Conservation (phyloP, 192 early-diverging fungal species). For the Piromyces sp. region DNA sequence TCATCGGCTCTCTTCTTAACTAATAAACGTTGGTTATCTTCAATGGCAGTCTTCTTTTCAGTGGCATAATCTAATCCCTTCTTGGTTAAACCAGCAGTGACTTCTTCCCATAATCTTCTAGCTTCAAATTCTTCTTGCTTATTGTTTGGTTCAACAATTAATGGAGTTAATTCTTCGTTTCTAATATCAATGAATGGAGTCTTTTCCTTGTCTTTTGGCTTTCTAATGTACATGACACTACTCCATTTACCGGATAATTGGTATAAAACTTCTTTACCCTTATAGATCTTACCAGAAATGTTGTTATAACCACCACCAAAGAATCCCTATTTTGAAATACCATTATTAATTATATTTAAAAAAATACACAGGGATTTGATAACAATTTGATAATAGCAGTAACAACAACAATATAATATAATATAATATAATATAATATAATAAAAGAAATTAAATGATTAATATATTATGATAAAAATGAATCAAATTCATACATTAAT, state of each 20-base stretch:
- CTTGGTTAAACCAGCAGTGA: conserved; percentile 47
- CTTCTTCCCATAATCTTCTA: conserved; percentile 52
- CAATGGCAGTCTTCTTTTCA: conserved; percentile 46
- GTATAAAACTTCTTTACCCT: conserved; percentile 49
- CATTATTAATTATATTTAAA: conserved; percentile 3
- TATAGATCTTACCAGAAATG: conserved; percentile 67
- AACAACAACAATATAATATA: too few species aligned
- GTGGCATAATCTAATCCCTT: conserved; percentile 53
- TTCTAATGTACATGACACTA: conserved; percentile 27
- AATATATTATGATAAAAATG: too few species aligned
- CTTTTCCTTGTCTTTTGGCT: background rate
- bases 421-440: too few species aligned
- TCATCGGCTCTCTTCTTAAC: conserved; percentile 29
- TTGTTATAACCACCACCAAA: conserved; percentile 60
- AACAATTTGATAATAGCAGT: too few species aligned
- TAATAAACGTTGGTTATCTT: conserved; percentile 50
- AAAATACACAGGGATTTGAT: too few species aligned
- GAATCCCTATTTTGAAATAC: conserved; percentile 29
- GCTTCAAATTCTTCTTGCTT: conserved; percentile 73
- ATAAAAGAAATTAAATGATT: too few species aligned
- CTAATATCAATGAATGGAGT: conserved; percentile 54
- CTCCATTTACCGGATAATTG: conserved; percentile 86
- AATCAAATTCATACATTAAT: too few species aligned
- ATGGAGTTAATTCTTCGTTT: conserved; percentile 43
- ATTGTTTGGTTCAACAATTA: conserved; percentile 41